Percentiles rank a stretch among this genome's conserved stretches.
Evolutionary conservation across 1,139 yeast species (phyloP).

Genomic region (Wickerhamiella pararugosa): DNA sequence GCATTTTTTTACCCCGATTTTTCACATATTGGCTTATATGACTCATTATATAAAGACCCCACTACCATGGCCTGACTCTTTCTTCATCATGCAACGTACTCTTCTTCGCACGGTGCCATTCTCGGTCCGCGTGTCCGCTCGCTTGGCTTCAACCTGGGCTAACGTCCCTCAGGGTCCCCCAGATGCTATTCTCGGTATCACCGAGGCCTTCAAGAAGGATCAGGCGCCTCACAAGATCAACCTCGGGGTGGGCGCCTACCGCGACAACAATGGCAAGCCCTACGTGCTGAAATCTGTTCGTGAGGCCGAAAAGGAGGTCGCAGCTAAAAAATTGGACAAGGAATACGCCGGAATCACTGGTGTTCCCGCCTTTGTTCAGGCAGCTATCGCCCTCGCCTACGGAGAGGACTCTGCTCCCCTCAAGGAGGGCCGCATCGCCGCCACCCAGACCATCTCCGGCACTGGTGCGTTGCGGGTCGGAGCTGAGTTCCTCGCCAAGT

Average conservation of each 20-base stretch:
- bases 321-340: constrained; percentile 47
- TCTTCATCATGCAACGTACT: not conserved
- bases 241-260: constrained; percentile 90
- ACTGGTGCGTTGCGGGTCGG: constrained; percentile 63
- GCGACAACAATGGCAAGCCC: constrained; percentile 86
- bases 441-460: constrained; percentile 58
- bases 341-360: constrained; percentile 87
- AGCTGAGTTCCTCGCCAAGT: constrained; percentile 42
- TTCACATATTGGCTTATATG: not conserved
- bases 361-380: constrained; percentile 52
- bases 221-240: constrained; percentile 50
- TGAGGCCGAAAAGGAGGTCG: constrained; percentile 30
- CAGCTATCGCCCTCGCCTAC: constrained; percentile 52
- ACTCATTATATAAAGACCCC: constrained; percentile 1
- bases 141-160: constrained; percentile 21
- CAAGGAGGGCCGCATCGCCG: constrained; percentile 35
- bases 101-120: not conserved
- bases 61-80: not conserved
- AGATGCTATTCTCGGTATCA: constrained; percentile 49
- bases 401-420: constrained; percentile 30
- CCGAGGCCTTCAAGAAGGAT: constrained; percentile 40
- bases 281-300: constrained; percentile 84
- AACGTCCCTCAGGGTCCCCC: constrained; percentile 44
- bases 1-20: not conserved
- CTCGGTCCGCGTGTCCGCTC: constrained; percentile 1